Evolutionary conservation across 805 yeast genomes (phyloP), one percentile per base, ranked within the genome.

Genomic region (Candida sithepensis): DNA sequence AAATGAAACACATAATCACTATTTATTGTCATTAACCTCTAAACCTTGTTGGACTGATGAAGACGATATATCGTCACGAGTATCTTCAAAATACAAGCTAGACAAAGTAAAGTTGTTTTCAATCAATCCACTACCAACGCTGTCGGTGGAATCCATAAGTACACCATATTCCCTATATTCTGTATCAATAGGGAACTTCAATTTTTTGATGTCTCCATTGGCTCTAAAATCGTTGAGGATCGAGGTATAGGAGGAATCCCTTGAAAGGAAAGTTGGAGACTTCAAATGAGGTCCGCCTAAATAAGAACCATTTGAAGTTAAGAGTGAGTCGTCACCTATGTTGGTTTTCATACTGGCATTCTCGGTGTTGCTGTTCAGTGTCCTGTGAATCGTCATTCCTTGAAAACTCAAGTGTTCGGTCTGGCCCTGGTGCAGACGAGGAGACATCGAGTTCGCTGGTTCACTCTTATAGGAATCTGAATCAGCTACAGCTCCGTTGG

Each of bases 391-490:
- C 18, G 38, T 21, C 38, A 34, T 34, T 10, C 34, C 16, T 30
- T 30, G 34, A 30, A 10, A 30, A 5, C 14, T 12, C 14, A 30
- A 30, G 14, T 30, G 13, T 10, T 12, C 34, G 16, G 13, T 34
- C 18, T 34, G 38, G 6, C 38, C 20, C 18, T 34, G 38, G 12
- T n/a, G 16, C 12, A 16, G 38, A 16, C 19, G 38, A 34, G 19
- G 19, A 5, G 38, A 34, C 7, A 45, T 40, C 10, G 45, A 40
- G 26, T 49, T 42, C n/a, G 24, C 19, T 14, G 34, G 44, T 21
- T 32, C 50, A 24, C 51, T 51, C 26, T 26, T 39, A n/a, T 39
- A 44, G 39, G 53, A 50, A 4, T 45, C 50, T 4, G 37, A 42
- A 14, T 37, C 52, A 3, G 41, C 46, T 5, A 50, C 43, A 3